A percentile compares a stretch with the other conserved stretches of the same genome.
phyloP scores from a whole-genome alignment of 129 eudicot genomes.

The Flaveria robusta region DNA sequence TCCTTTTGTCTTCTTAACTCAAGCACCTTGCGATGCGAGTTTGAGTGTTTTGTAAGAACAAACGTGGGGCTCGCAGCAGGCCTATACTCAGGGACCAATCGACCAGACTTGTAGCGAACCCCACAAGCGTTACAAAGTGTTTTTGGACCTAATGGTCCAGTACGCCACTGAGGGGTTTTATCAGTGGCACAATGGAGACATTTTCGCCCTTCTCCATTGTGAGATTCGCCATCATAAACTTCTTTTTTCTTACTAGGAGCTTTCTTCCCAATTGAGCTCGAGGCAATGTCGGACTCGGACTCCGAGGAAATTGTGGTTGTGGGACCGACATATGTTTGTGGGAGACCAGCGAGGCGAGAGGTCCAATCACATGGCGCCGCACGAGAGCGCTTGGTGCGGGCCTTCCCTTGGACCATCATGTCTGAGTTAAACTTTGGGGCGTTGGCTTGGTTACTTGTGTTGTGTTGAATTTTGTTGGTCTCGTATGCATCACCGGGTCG shows the following conservation, averaged over 20 bases:
- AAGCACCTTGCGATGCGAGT: slow-evolving; percentile 83
- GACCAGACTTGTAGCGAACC: slow-evolving; percentile 81
- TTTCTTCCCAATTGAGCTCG: slow-evolving; percentile 37
- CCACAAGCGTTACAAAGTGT: slow-evolving; percentile 94
- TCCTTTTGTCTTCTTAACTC: slow-evolving; percentile 89
- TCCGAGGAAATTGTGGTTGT: slow-evolving; percentile 30
- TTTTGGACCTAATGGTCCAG: slow-evolving; percentile 95
- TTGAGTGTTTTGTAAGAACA: slow-evolving; percentile 71
- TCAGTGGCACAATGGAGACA: slow-evolving; percentile 93
- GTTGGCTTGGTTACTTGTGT: slow-evolving; percentile 17
- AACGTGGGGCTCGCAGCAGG: slow-evolving; percentile 97
- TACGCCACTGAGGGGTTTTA: slow-evolving; percentile 96
- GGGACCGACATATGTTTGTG: slow-evolving; percentile 29
- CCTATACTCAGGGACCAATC: slow-evolving; percentile 87
- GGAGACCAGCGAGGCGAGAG: slow-evolving; percentile 53
- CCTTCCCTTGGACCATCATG: slow-evolving; percentile 70
- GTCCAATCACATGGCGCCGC: slow-evolving; percentile 79
- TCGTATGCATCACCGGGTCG: slow-evolving; percentile 33
- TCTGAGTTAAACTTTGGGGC: slow-evolving; percentile 43
- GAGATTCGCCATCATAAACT: slow-evolving; percentile 18
- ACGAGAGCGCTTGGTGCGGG: slow-evolving; percentile 89
- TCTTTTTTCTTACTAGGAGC: slow-evolving; percentile 47
- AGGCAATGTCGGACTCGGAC: slow-evolving; percentile 49
- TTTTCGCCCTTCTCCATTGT: slow-evolving; percentile 55
- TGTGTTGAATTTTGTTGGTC: slow-evolving; percentile 37